These are phyloP conservation scores for Podospora pseudoanserina DNA, from an alignment of 495 filamentous ascomycete species.

Conservation along the genomic window DNA sequence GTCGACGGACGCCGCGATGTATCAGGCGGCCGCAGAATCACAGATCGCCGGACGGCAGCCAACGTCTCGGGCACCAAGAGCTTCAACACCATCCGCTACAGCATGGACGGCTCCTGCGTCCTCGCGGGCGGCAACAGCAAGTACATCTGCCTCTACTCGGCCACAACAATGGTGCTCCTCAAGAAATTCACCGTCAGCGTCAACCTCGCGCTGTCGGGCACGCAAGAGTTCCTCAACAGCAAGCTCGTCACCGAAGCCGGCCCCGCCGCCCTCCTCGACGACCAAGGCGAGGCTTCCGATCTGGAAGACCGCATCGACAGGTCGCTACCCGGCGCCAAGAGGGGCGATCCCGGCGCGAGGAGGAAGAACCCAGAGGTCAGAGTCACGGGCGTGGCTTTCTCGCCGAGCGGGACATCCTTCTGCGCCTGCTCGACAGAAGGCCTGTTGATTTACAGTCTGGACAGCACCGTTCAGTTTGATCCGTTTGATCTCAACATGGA, in stretches of 20 bases:
- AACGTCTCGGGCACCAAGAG: constrained; percentile 84
- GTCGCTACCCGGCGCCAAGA: constrained; percentile 81
- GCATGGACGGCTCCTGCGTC: constrained; percentile 83
- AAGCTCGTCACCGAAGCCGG: constrained; percentile 87
- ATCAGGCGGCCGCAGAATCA: constrained; percentile 82
- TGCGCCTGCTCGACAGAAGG: constrained; percentile 95
- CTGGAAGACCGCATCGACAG: constrained; percentile 78
- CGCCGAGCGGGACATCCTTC: constrained; percentile 82
- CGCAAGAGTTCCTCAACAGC: constrained; percentile 94
- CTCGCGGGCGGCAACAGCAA: constrained; percentile 93
- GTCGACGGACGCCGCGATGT: constrained; percentile 88
- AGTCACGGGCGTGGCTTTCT: constrained; percentile 82
- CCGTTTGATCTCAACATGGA: constrained; percentile 93
- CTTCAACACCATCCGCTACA: constrained; percentile 85
- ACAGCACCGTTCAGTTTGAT: constrained; percentile 77
- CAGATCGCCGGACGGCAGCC: constrained; percentile 84
- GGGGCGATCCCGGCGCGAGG: constrained; percentile 74
- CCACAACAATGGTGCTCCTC: constrained; percentile 79
- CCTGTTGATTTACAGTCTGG: constrained; percentile 84
- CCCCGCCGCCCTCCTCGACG: constrained; percentile 74
- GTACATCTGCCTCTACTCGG: constrained; percentile 94
- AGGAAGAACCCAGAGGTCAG: constrained; percentile 76
- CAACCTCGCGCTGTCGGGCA: constrained; percentile 90
- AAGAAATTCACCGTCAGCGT: constrained; percentile 93
- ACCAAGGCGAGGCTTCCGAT: constrained; percentile 83